Base-by-base conservation (phyloP, 177 flowering plant species). In the Tripterygium wilfordii region DNA sequence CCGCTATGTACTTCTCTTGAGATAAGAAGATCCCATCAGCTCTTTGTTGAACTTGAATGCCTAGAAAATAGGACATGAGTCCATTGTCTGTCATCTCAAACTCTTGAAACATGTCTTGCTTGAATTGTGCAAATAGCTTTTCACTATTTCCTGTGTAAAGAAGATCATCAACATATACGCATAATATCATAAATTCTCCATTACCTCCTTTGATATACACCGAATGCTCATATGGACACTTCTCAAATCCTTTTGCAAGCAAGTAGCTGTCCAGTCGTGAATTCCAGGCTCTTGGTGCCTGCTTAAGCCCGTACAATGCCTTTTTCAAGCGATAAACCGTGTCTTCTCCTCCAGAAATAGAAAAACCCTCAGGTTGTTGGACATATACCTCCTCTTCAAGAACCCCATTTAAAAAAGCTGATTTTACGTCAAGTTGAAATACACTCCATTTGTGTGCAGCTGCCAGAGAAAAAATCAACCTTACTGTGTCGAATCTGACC, bases 51-150 rank as follows among this genome's bases (percentile, higher is more conserved):
- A 36, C 16, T 14, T 36, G 5, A 5, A 36, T 36, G 7, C 23
- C 42, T 15, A 38, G 42, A 38, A 8, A 38, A 22, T 38, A 38
- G 2, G 15, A 2, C 42, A 38, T 38, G 5, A 20, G 22, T 12
- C 51, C 51, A 20, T 33, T 28, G 12, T 48, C 40, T 12, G 41
- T 48, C 39, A 48, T 48, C 20, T 48, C 51, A 35, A 48, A 48
- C 35, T 48, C 23, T n/a, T 15, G 2, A 1, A 10, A 9, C 41
- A 48, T 48, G 4, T 1, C 12, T 12, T 48, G 14, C 22, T 48
- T 35, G 25, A 46, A 46, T 21, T 46, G 26, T 32, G 19, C 38
- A 18, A 32, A 30, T 26, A 46, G 21, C 14, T 23, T n/a, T 1
- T 22, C 15, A 36, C 35, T 48, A 23, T 29, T 48, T 4, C 29